phyloP scores from a whole-genome alignment of 768 basidiomycete genomes.

The Phlebiopsis gigantea region DNA sequence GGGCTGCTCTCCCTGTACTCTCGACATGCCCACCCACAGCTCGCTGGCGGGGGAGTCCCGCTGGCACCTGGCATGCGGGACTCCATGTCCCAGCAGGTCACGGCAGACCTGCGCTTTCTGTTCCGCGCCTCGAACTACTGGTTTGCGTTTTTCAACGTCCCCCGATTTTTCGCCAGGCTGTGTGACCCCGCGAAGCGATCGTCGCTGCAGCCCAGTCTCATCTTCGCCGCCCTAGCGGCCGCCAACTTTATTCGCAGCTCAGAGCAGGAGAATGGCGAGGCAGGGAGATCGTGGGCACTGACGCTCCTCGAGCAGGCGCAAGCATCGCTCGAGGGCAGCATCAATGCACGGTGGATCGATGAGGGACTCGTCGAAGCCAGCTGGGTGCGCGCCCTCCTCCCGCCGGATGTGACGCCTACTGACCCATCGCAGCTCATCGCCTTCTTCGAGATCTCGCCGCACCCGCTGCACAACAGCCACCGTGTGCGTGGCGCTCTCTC shows the following conservation, averaged over 20 bases:
- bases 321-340: conserved; percentile 62
- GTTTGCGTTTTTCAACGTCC: conserved; percentile 71
- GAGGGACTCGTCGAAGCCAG: conserved; percentile 71
- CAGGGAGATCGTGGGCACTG: conserved; percentile 52
- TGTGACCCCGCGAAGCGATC: conserved; percentile 49
- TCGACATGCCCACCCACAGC: conserved; percentile 10
- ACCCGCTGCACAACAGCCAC: conserved; percentile 51
- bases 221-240: conserved; percentile 58
- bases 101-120: conserved; percentile 55
- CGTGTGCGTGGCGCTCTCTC: conserved; percentile 53
- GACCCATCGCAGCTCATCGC: conserved; percentile 49
- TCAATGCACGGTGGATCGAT: conserved; percentile 68
- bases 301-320: conserved; percentile 64
- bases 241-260: conserved; percentile 70
- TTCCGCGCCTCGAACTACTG: conserved; percentile 64
- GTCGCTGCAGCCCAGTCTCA: conserved; percentile 61
- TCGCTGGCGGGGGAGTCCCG: conserved; percentile 24
- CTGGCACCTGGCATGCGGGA: conserved; percentile 42
- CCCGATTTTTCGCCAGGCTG: conserved; percentile 57
- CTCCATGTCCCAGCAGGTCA: conserved; percentile 38
- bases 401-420: neutral
- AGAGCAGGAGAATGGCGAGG: conserved; percentile 45
- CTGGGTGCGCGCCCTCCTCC: conserved; percentile 45
- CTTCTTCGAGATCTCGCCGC: conserved; percentile 67
- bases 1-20: conserved; percentile 53